Evolutionary conservation across 225 moss, liverwort and hornwort species (phyloP), one percentile per base, ranked within the genome.

Genomic region (Straminergon stramineum): DNA sequence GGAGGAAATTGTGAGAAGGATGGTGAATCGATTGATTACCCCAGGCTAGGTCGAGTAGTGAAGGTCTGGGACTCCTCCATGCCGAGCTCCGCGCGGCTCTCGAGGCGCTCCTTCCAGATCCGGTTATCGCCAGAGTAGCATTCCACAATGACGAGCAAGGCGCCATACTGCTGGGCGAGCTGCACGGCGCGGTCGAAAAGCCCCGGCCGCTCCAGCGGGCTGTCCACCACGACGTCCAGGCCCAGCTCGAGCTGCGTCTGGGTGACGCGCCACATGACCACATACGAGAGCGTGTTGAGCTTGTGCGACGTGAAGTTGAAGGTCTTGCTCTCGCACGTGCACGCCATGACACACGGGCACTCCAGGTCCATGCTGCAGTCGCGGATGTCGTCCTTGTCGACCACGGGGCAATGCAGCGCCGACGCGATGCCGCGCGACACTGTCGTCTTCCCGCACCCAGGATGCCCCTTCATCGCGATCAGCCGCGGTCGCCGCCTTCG

Each of bases 331-430:
- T 85, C 92, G 88, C 93, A 94, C 60, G 71, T 88, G 88, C 93
- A 94, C 82, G 91, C 56, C 83, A 92, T 85, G 57, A 92, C 91
- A 81, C 92, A 92, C 34, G 93, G 85, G 81, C 90, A 93, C 88
- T 95, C 95, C 43, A 96, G 80, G 80, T 89, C 86, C 91, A 94
- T 86, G 66, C 94, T 94, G 88, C 94, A 94, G 89, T 96, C 96
- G 56, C 96, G 96, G 85, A 96, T 94, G 84, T 96, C 96, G 69
- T 96, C 96, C 88, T 96, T 96, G 90, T 96, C 96, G 43, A 96
- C 90, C 82, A 96, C 92, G 19, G 95, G 95, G 90, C 95, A 96
- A 81, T 85, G 92, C 87, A 92, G 78, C 55, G 67, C 90, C 23
- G 37, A 79, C 31, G 94, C 96, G 41, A 95, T 82, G 70, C 90